A percentile compares a stretch with the other conserved stretches of the same genome.
phyloP scores from a whole-genome alignment of 176 grass and related monocot genomes.

The Oryza punctata region DNA sequence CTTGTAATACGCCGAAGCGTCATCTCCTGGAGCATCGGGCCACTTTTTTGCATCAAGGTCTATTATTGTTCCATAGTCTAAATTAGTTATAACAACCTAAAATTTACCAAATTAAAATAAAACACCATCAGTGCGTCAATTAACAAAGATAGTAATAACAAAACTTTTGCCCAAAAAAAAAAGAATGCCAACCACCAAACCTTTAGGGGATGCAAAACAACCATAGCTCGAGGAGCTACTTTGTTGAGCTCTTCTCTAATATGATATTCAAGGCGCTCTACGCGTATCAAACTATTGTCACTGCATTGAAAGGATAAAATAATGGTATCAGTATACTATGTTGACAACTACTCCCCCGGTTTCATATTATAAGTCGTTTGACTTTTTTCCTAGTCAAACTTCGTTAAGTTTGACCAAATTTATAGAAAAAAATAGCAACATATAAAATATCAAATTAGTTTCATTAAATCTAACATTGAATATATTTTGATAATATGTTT shows the following conservation, averaged over 20 bases:
- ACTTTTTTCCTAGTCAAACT: no score
- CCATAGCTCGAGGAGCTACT: conserved; percentile 77
- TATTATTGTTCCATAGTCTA: conserved; percentile 70
- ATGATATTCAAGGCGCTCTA: conserved; percentile 90
- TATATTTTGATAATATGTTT: no score
- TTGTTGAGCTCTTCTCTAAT: conserved; percentile 98
- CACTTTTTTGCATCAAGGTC: conserved; percentile 95
- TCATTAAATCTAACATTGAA: no score
- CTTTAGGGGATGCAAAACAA: conserved; percentile 92
- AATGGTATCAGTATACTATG: conserved; percentile 8
- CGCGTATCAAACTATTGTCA: conserved; percentile 91
- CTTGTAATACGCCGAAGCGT: conserved; percentile 84
- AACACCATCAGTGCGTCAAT: conserved; percentile 11
- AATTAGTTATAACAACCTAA: conserved; percentile 94
- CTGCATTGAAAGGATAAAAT: conserved; percentile 57
- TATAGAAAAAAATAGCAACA: no score
- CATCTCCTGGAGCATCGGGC: conserved; percentile 92
- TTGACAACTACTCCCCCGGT: no score
- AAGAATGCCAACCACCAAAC: conserved; percentile 35
- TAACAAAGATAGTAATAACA: not conserved
- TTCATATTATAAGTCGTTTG: no score
- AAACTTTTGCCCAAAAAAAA: conserved; percentile 13
- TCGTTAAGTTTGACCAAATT: no score
- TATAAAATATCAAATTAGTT: no score
- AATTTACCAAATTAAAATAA: conserved; percentile 17